A percentile compares a stretch with the other conserved stretches of the same genome.
These are phyloP conservation scores for Myxozyma melibiosi DNA, from an alignment of 805 yeast species.

Conservation along the genomic window DNA sequence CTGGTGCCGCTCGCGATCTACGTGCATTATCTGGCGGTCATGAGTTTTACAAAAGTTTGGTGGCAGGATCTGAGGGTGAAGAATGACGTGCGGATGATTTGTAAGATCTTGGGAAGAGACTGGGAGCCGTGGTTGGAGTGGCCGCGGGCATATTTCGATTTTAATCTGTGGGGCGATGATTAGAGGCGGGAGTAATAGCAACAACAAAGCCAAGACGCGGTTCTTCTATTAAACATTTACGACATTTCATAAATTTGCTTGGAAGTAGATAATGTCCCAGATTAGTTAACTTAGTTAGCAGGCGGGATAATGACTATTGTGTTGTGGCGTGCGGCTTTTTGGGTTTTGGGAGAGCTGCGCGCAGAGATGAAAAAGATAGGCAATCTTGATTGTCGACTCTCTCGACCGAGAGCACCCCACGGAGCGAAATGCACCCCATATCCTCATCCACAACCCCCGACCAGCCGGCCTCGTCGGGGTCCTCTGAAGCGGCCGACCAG, in stretches of 20 bases:
- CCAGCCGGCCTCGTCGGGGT: neutral
- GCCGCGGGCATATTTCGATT: conserved; percentile 31
- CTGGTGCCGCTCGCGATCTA: conserved; percentile 29
- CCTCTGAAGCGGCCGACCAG: no score
- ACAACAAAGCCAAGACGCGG: neutral
- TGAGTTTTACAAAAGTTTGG: conserved; percentile 32
- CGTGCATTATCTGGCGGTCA: conserved; percentile 32
- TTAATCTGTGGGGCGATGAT: conserved; percentile 30
- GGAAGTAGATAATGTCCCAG: no score
- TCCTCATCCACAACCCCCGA: neutral
- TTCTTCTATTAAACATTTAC: no score
- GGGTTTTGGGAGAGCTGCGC: no score
- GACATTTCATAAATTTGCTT: no score
- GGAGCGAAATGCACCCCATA: no score
- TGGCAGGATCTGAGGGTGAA: conserved; percentile 33
- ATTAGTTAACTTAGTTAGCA: no score
- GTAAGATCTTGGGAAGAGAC: conserved; percentile 26
- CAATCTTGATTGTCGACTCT: no score
- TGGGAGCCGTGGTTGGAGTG: conserved; percentile 33
- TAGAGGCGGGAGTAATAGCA: conserved; percentile 3
- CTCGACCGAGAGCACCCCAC: no score
- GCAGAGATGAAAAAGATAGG: no score
- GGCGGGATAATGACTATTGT: no score
- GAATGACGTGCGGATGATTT: conserved; percentile 30
- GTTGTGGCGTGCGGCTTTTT: no score